Percentiles rank a stretch among this genome's conserved stretches.
Evolutionary conservation across 352 stramenopile species (phyloP).

Genomic region (Globisporangium splendens): DNA sequence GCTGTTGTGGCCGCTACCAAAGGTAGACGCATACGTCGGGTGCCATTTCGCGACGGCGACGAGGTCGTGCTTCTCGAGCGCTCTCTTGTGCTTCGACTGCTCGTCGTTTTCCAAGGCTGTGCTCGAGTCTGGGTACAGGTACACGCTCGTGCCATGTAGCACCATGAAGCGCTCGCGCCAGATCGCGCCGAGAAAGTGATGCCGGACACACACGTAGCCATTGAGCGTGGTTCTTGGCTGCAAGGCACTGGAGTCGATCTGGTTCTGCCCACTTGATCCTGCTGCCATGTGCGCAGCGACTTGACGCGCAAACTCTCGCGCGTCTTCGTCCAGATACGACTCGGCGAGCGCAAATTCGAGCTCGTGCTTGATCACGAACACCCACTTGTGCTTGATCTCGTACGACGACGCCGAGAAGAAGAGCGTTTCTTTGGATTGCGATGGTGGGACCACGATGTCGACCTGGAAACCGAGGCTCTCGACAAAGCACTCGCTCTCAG

Average conservation of each 20-base stretch:
- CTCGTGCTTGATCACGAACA: conserved; percentile 53
- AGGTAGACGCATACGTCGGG: conserved; percentile 26
- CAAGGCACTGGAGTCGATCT: conserved; percentile 1
- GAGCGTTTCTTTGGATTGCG: conserved; percentile 8
- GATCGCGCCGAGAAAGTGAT: conserved; percentile 44
- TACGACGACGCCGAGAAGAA: conserved; percentile 41
- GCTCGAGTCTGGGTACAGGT: conserved; percentile 30
- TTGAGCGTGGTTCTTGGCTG: conserved; percentile 1
- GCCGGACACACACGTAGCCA: conserved; percentile 40
- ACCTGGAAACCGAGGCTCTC: conserved; percentile 40
- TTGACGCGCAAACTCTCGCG: conserved; percentile 46
- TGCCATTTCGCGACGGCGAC: conserved; percentile 50
- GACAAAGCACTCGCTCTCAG: conserved; percentile 10
- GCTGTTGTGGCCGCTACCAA: conserved; percentile 5
- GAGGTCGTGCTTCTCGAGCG: conserved; percentile 51
- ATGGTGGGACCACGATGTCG: conserved; percentile 14
- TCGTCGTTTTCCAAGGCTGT: conserved; percentile 21
- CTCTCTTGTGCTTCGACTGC: conserved; percentile 12
- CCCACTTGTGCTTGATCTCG: conserved; percentile 41
- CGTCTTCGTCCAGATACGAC: conserved; percentile 51
- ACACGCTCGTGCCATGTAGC: conserved; percentile 30
- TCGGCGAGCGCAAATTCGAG: conserved; percentile 59
- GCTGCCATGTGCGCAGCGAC: conserved; percentile 35
- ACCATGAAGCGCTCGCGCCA: conserved; percentile 50
- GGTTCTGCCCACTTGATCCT: conserved; percentile 1